These are phyloP conservation scores for Scheffersomyces titani DNA, from an alignment of 1,139 yeast species.

Conservation along the genomic window DNA sequence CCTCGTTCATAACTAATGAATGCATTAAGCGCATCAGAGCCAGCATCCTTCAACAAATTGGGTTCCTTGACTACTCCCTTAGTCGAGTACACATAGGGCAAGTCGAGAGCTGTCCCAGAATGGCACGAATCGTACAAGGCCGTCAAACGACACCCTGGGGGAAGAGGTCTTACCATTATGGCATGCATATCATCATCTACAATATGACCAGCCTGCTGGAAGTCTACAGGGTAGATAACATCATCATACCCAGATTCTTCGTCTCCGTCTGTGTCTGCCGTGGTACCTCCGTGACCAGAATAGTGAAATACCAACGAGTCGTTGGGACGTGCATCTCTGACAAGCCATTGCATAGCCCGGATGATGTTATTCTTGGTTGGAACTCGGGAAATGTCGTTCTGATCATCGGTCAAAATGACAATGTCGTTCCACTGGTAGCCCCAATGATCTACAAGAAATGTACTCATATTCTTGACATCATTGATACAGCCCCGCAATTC, in stretches of 20 bases:
- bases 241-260: slow-evolving; percentile 91
- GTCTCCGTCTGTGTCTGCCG: slow-evolving; percentile 80
- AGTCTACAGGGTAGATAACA: slow-evolving; percentile 89
- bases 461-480: slow-evolving; percentile 66
- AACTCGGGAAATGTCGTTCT: slow-evolving; percentile 57
- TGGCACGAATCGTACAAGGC: slow-evolving; percentile 93
- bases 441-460: slow-evolving; percentile 53
- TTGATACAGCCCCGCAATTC: slow-evolving; percentile 86
- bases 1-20: slow-evolving; percentile 74
- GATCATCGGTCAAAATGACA: slow-evolving; percentile 82
- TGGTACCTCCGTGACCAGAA: slow-evolving; percentile 93
- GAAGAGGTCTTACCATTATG: slow-evolving; percentile 74
- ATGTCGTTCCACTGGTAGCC: slow-evolving; percentile 80
- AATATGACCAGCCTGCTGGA: slow-evolving; percentile 69
- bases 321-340: slow-evolving; percentile 78
- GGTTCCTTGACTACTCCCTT: slow-evolving; percentile 92
- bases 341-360: slow-evolving; percentile 91
- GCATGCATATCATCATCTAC: slow-evolving; percentile 86
- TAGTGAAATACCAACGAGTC: slow-evolving; percentile 85
- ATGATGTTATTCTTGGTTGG: slow-evolving; percentile 81
- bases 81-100: slow-evolving; percentile 88
- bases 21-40: slow-evolving; percentile 71
- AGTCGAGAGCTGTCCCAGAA: slow-evolving; percentile 86
- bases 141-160: slow-evolving; percentile 82
- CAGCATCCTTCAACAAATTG: slow-evolving; percentile 81